phyloP scores from a whole-genome alignment of 495 filamentous ascomycete species.

The Oidiodendron maius region DNA sequence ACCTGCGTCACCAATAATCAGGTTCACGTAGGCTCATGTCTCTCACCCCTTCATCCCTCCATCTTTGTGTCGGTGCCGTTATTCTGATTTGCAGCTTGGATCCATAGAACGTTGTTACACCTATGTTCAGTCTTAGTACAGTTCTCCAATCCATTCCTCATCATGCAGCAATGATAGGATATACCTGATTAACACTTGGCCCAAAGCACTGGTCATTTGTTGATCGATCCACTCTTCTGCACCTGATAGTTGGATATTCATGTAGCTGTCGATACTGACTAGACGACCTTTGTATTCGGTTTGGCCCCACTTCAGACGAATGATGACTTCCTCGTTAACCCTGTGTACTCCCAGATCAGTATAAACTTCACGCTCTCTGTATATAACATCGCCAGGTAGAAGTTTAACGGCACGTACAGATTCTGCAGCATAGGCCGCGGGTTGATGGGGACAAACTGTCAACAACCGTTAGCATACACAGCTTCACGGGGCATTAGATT shows the following conservation, averaged over 20 bases:
- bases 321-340: slow-evolving; percentile 82
- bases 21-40: no score
- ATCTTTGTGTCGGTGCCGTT: slow-evolving; percentile 52
- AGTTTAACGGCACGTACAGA: slow-evolving; percentile 51
- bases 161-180: slow-evolving; percentile 17
- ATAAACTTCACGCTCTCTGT: neutral
- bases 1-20: no score
- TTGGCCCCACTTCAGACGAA: slow-evolving; percentile 95
- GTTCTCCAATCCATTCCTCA: neutral
- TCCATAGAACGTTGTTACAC: slow-evolving; percentile 96
- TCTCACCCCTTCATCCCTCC: slow-evolving; percentile 44
- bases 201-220: slow-evolving; percentile 75
- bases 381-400: neutral
- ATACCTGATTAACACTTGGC: slow-evolving; percentile 88
- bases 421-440: slow-evolving; percentile 84
- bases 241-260: slow-evolving; percentile 89
- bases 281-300: slow-evolving; percentile 93
- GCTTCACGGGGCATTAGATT: no score
- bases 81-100: slow-evolving; percentile 61
- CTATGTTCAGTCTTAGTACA: slow-evolving; percentile 29
- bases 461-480: no score
- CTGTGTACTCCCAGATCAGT: slow-evolving; percentile 31
- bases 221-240: slow-evolving; percentile 91
- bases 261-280: slow-evolving; percentile 93
- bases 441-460: slow-evolving; percentile 78